Evolutionary conservation across 495 filamentous ascomycete species (phyloP), one percentile per base, ranked within the genome.

Genomic region (Annulohypoxylon moriforme): DNA sequence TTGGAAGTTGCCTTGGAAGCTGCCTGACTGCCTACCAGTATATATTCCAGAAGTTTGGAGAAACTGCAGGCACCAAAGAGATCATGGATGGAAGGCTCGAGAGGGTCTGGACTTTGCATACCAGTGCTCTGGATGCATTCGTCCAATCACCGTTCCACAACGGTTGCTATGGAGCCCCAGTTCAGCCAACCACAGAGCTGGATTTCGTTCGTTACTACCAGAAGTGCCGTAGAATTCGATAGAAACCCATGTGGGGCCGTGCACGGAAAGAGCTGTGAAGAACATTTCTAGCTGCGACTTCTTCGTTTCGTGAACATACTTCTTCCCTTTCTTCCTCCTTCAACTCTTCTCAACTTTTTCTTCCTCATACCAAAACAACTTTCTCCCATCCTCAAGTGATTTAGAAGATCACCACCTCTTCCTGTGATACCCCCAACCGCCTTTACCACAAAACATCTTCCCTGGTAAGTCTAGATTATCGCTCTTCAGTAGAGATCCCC

Each of bases 141-240:
- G 71, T 69, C 71, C 71, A 73, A 73, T 73, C 71, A 69, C 10
- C 25, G 56, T 61, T 33, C 33, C 57, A 66, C 47, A 58, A 4
- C 56, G 62, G 76, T 76, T 76, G 73, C 70, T 66, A 69, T 62
- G 71, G 68, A 66, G 62, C 47, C 24, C 2, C 6, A 1, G 3
- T n/a, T 56, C 2, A 24, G 20, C 76, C 76, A 78, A 78, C 76
- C 65, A 78, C 27, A 61, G 40, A 60, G 42, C 62, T 53, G 11
- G 14, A 14, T 24, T 18, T 11, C 18, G 34, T 36, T 61, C 47
- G 64, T 60, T 68, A 68, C 55, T 11, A 53, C 66, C 65, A 64
- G 62, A 73, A 73, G 66, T 66, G 66, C 74, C 76, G 68, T 78
- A 74, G 76, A 78, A 78, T 78, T 78, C 74, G 50, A 78, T 78